Evolutionary conservation across 805 yeast genomes (phyloP), one percentile per base, ranked within the genome.

Genomic region (Myxozyma kluyveri): DNA sequence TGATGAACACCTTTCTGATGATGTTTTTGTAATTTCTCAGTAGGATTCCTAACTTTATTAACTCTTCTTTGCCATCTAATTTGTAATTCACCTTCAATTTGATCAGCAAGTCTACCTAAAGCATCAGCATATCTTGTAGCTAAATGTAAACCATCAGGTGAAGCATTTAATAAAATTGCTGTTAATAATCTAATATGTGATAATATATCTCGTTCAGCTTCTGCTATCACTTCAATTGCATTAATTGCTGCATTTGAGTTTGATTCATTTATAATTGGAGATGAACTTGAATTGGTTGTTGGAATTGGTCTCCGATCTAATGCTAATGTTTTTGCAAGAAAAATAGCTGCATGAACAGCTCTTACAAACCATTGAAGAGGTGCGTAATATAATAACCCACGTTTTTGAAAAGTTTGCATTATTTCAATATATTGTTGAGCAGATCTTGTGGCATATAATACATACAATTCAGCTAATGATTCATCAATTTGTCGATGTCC

Each of bases 341-440:
- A 90, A 1, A 96, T 93, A 10, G 88, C 88, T 0, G 96, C 87
- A 61, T 91, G 80, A 19, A 90, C 89, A 24, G 88, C 81, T 47
- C 96, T 75, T 0, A 87, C 84, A 4, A 86, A 82, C 96, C 96
- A 89, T 57, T 96, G 73, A n/a, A 88, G 89, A 1, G 98, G 96
- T 83, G 89, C 88, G 64, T 76, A 84, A 51, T 81, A 74, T 48
- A 88, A 70, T 73, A 84, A 70, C 52, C 77, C 79, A 52, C 84
- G 69, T 12, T 56, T 60, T 61, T 84, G 87, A 4, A 88, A 81
- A 36, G 93, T 70, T 50, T 79, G 80, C 3, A 90, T 86, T 3
- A 85, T 83, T 22, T 78, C 75, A 24, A 90, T 70, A 61, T 87
- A 79, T 64, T 86, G 95, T 61, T 83, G 82, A 1, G 96, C 96